Evolutionary conservation across 805 yeast species (phyloP).

Genomic region (Maudiozyma barnettii): DNA sequence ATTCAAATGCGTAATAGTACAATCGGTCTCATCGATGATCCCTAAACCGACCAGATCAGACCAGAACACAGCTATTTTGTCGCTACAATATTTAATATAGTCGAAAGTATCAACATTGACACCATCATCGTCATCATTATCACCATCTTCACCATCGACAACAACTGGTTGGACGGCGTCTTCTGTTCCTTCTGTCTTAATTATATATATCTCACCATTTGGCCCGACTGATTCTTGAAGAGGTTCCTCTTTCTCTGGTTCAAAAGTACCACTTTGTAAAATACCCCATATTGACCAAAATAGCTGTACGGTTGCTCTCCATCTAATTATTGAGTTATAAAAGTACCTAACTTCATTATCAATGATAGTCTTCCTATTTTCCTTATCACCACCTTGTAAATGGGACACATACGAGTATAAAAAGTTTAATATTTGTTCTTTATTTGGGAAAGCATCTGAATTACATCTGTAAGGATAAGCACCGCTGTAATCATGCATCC

Average conservation of each 20-base stretch:
- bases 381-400: constrained; percentile 15
- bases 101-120: constrained; percentile 60
- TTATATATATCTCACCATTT: constrained; percentile 42
- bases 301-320: constrained; percentile 75
- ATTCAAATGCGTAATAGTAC: not conserved
- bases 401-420: constrained; percentile 71
- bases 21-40: constrained; percentile 30
- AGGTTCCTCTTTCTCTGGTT: constrained; percentile 12
- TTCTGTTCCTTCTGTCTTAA: constrained; percentile 22
- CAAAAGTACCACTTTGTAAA: constrained; percentile 52
- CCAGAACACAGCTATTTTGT: constrained; percentile 64
- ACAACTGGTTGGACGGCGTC: constrained; percentile 10
- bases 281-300: constrained; percentile 92
- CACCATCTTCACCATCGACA: not conserved
- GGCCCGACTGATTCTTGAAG: constrained; percentile 37
- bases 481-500: constrained; percentile 88
- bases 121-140: constrained; percentile 19
- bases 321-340: constrained; percentile 55
- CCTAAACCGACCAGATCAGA: constrained; percentile 65
- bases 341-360: constrained; percentile 41
- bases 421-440: constrained; percentile 59
- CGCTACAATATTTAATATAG: constrained; percentile 62
- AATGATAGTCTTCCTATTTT: constrained; percentile 12
- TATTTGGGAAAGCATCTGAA: constrained; percentile 53
- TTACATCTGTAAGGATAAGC: constrained; percentile 37